phyloP scores from a whole-genome alignment of 352 stramenopile genomes.

The Phytopythium chamaehyphon region DNA sequence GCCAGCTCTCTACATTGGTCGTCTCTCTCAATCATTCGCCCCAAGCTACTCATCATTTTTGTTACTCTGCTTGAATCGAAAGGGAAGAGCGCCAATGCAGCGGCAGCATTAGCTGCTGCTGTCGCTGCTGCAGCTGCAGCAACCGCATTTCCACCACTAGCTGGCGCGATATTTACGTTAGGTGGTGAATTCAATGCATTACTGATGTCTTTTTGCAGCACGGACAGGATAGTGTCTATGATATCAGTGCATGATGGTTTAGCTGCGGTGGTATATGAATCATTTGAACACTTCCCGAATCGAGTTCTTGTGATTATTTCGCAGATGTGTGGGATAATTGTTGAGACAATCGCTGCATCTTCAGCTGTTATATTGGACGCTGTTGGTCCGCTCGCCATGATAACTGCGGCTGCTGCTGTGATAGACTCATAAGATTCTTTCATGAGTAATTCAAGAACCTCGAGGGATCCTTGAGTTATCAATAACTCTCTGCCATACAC shows the following conservation, averaged over 20 bases:
- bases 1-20: conserved; percentile 32
- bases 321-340: conserved; percentile 27
- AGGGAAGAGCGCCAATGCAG: conserved; percentile 18
- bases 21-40: conserved; percentile 42
- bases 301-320: conserved; percentile 30
- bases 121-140: conserved; percentile 15
- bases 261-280: not conserved
- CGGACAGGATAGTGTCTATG: conserved; percentile 29
- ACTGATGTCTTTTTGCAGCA: conserved; percentile 37
- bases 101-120: conserved; percentile 15
- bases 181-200: conserved; percentile 13
- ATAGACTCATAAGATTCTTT: not conserved
- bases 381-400: not conserved
- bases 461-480: not conserved
- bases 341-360: conserved; percentile 22
- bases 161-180: not conserved
- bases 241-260: conserved; percentile 12
- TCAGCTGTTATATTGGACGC: conserved; percentile 17
- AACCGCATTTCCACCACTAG: conserved; percentile 6
- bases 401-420: not conserved
- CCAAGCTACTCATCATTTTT: conserved; percentile 36
- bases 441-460: conserved; percentile 1
- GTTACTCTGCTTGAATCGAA: conserved; percentile 28
- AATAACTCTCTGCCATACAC: not conserved
- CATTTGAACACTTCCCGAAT: conserved; percentile 24